Percentiles rank a stretch among this genome's conserved stretches.
These are phyloP conservation scores for Vaucheria bursata DNA, from an alignment of 352 stramenopile species.

Conservation along the genomic window DNA sequence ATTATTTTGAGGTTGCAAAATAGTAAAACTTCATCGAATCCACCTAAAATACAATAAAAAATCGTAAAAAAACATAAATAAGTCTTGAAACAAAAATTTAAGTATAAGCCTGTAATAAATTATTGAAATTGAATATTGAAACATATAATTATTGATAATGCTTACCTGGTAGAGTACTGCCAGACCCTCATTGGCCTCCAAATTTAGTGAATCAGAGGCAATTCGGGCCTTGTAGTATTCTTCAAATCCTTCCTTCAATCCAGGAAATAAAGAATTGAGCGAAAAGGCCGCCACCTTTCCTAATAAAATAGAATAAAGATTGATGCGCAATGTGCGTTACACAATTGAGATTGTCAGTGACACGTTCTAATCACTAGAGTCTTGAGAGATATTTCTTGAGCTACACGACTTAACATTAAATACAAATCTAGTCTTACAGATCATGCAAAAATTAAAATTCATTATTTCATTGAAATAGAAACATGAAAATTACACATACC, in stretches of 20 bases:
- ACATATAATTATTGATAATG: no score
- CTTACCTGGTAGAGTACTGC: constrained; percentile 80
- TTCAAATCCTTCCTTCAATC: constrained; percentile 35
- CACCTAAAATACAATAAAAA: no score
- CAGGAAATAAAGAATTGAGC: constrained; percentile 25
- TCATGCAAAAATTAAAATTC: not conserved
- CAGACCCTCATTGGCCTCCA: constrained; percentile 50
- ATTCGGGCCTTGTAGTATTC: constrained; percentile 41
- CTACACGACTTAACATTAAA: not conserved
- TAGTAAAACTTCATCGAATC: no score
- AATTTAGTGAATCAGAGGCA: constrained; percentile 14
- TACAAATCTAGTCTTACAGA: not conserved
- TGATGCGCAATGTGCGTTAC: not conserved
- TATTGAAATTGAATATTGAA: no score
- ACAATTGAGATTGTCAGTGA: constrained; percentile 9
- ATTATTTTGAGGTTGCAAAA: no score
- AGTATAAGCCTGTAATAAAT: no score
- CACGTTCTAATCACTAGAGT: not conserved
- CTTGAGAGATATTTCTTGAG: not conserved
- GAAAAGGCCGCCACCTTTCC: constrained; percentile 27
- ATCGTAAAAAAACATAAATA: no score
- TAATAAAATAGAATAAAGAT: not conserved
- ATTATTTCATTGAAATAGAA: not conserved
- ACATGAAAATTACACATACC: not conserved
- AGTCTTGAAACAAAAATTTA: no score